Percentiles rank a stretch among this genome's conserved stretches.
Conservation (phyloP, 1,284 basidiomycete species). For the Cryptococcus jaspeensis region DNA sequence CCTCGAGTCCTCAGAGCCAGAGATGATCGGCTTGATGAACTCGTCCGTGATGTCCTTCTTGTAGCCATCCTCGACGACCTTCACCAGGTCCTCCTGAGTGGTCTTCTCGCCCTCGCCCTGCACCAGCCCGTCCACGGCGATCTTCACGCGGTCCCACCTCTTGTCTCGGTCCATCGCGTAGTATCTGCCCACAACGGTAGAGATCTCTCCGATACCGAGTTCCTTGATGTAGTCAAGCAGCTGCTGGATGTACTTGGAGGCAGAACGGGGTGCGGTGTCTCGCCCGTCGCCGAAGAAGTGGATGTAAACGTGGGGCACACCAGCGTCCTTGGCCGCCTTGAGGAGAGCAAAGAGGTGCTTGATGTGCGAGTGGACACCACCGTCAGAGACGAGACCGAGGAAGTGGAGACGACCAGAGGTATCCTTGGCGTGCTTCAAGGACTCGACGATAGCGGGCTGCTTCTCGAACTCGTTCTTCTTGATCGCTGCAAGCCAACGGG, state of each 20-base stretch:
- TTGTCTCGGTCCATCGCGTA: constrained; percentile 96
- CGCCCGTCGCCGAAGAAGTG: constrained; percentile 85
- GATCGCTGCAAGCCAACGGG: constrained; percentile 58
- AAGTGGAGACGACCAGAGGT: constrained; percentile 77
- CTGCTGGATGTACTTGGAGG: constrained; percentile 69
- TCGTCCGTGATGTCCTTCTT: constrained; percentile 82
- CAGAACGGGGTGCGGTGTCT: constrained; percentile 81
- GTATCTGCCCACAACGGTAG: constrained; percentile 81
- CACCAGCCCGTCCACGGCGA: constrained; percentile 78
- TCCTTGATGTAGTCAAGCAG: constrained; percentile 74
- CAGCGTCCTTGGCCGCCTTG: constrained; percentile 78
- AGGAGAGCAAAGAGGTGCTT: constrained; percentile 80
- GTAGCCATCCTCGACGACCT: constrained; percentile 70
- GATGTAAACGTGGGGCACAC: constrained; percentile 77
- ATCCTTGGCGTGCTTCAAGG: constrained; percentile 72
- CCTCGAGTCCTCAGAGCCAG: constrained; percentile 71
- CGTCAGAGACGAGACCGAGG: constrained; percentile 84
- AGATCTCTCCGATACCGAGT: constrained; percentile 61
- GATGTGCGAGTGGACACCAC: constrained; percentile 92
- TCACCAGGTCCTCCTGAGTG: constrained; percentile 61
- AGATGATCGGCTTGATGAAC: constrained; percentile 88
- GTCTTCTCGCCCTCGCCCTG: constrained; percentile 66
- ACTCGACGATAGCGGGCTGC: constrained; percentile 67
- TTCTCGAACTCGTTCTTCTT: constrained; percentile 83
- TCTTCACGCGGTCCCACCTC: constrained; percentile 86